Conservation (phyloP, 345 rosid species). For the Jatropha curcas region DNA sequence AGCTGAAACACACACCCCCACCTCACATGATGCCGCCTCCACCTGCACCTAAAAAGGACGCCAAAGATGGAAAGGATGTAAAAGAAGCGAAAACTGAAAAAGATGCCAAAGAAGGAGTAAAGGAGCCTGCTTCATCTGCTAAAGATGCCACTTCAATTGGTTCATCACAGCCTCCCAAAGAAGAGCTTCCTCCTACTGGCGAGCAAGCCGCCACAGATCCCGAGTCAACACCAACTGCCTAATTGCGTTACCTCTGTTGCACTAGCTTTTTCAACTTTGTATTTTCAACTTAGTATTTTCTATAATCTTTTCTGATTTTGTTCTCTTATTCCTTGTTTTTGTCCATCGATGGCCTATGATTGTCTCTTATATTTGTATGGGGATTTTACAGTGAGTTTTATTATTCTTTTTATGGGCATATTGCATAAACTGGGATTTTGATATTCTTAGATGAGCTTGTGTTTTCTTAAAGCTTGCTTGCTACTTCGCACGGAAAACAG, state of each 20-base stretch:
- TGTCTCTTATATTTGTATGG: not conserved
- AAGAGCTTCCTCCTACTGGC: conserved; percentile 27
- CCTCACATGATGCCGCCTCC: conserved; percentile 43
- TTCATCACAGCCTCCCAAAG: conserved; percentile 23
- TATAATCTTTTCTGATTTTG: conserved; percentile 10
- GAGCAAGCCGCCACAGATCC: conserved; percentile 36
- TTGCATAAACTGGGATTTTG: conserved; percentile 11
- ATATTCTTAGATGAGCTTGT: not conserved
- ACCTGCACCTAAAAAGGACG: conserved; percentile 36
- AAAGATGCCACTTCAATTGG: conserved; percentile 34
- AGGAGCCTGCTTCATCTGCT: conserved; percentile 19
- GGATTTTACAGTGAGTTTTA: not conserved
- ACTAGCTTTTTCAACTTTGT: not conserved
- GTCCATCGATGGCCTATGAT: not conserved
- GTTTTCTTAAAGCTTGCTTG: not conserved
- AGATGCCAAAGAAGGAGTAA: conserved; percentile 25
- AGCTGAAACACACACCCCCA: conserved; percentile 39
- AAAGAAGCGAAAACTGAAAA: conserved; percentile 30
- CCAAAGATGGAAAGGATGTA: conserved; percentile 31
- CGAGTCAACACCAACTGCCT: conserved; percentile 37
- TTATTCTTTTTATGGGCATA: conserved; percentile 4
- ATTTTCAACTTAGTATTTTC: conserved; percentile 18
- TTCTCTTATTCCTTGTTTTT: conserved; percentile 5
- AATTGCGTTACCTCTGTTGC: conserved; percentile 4
- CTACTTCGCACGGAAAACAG: too few species aligned